Percentiles rank a stretch among this genome's conserved stretches.
Evolutionary conservation across 1,284 basidiomycete species (phyloP).

Genomic region (Cutaneotrichosporon cyanovorans): DNA sequence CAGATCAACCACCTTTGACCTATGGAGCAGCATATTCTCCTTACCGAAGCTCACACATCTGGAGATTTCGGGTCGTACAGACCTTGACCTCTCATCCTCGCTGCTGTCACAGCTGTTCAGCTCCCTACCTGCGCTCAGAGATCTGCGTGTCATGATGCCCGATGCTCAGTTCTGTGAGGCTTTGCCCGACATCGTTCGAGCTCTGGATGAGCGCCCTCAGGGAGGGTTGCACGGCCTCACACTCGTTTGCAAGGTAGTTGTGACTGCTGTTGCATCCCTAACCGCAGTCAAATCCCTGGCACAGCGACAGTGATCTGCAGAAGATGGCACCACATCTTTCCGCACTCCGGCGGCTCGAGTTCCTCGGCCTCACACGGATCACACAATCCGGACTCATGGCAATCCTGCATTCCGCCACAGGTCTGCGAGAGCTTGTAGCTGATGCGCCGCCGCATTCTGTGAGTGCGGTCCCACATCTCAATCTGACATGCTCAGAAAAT

Average conservation of each 20-base stretch:
- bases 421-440: constrained; percentile 34
- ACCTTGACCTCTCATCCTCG: constrained; percentile 31
- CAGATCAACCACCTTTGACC: constrained; percentile 28
- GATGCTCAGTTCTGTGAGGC: constrained; percentile 26
- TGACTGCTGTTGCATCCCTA: not conserved
- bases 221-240: constrained; percentile 34
- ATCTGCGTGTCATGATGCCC: constrained; percentile 42
- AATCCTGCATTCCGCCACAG: constrained; percentile 21
- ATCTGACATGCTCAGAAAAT: constrained; percentile 20
- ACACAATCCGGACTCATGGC: constrained; percentile 28
- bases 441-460: constrained; percentile 36
- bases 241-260: constrained; percentile 32
- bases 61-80: constrained; percentile 39
- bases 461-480: constrained; percentile 9
- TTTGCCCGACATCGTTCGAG: constrained; percentile 19
- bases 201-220: constrained; percentile 15
- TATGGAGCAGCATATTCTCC: constrained; percentile 28
- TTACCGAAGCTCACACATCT: constrained; percentile 25
- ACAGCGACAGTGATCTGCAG: constrained; percentile 32
- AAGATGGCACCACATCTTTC: constrained; percentile 24
- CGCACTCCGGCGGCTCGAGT: constrained; percentile 27
- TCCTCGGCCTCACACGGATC: constrained; percentile 36
- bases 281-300: not conserved
- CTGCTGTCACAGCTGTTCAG: constrained; percentile 28
- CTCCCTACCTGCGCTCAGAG: constrained; percentile 24